Conservation (phyloP, 176 grass and related monocot genomes). For the Bolboschoenus planiculmis region DNA sequence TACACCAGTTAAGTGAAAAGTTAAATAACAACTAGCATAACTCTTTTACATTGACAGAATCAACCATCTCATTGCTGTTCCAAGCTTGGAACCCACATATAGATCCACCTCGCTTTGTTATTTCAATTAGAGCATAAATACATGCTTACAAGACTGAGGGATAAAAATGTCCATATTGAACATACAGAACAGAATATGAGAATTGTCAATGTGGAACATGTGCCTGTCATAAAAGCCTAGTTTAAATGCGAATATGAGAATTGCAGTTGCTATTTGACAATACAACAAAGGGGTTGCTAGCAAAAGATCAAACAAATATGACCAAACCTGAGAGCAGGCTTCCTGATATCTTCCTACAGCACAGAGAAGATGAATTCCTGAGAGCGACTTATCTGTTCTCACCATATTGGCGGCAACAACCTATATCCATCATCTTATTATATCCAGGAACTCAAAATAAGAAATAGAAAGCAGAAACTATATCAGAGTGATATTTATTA, state of each 20-base stretch:
- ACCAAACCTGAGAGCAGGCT: constrained; percentile 91
- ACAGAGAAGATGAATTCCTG: constrained; percentile 97
- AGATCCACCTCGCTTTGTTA: not conserved
- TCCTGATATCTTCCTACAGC: constrained; percentile 96
- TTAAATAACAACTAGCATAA: not conserved
- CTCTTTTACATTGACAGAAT: not conserved
- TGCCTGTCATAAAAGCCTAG: not conserved
- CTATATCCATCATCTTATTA: constrained; percentile 41
- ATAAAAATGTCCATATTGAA: not conserved
- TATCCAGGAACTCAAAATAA: constrained; percentile 1
- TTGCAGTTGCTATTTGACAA: constrained; percentile 1
- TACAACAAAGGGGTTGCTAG: not conserved
- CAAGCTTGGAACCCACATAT: not conserved
- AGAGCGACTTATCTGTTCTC: constrained; percentile 86
- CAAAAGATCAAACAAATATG: not conserved
- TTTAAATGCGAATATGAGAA: not conserved
- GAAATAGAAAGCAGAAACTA: constrained; percentile 8
- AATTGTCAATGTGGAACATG: not conserved
- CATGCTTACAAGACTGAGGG: not conserved
- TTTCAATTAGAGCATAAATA: not conserved
- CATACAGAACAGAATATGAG: not conserved
- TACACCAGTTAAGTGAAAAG: not conserved
- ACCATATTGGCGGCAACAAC: constrained; percentile 99
- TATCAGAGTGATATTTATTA: not conserved
- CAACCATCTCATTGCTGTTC: not conserved